Percentiles rank a stretch among this genome's conserved stretches.
Evolutionary conservation across 306 rosid genomes (phyloP).

Genomic region (Cicer chorassanicum): DNA sequence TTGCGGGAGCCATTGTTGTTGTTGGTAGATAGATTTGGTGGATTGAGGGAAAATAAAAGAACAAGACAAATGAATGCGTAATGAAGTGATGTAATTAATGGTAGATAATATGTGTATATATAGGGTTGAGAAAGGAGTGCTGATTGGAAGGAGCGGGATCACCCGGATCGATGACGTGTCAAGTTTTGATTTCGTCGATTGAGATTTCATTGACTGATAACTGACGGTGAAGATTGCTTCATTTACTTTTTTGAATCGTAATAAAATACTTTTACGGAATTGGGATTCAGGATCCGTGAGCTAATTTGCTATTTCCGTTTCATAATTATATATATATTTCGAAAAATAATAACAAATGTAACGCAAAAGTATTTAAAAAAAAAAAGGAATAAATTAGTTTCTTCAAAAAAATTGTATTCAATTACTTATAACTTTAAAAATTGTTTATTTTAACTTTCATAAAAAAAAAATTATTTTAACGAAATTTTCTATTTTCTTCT

Average conservation of each 20-base stretch:
- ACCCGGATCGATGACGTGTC: constrained; percentile 42
- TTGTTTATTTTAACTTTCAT: no score
- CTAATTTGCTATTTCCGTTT: no score
- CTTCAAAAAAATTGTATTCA: no score
- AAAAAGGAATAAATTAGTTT: no score
- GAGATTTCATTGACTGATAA: not conserved
- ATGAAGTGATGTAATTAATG: rapidly evolving
- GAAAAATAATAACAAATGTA: no score
- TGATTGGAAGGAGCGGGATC: constrained; percentile 11
- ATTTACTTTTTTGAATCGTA: not conserved
- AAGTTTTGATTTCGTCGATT: not conserved
- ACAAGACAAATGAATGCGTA: not conserved
- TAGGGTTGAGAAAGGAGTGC: not conserved
- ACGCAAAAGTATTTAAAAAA: no score
- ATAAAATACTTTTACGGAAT: no score
- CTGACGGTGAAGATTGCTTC: constrained; percentile 21
- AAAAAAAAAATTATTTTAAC: no score
- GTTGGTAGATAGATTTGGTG: not conserved
- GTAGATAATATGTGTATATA: not conserved
- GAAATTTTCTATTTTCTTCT: no score
- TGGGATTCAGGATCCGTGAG: no score
- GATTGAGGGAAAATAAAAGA: not conserved
- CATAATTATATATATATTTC: no score
- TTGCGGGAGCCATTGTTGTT: constrained; percentile 64
- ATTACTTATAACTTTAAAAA: no score